Evolutionary conservation across 192 early-diverging fungal species (phyloP), one percentile per base, ranked within the genome.

Genomic region (Backusella luteola): DNA sequence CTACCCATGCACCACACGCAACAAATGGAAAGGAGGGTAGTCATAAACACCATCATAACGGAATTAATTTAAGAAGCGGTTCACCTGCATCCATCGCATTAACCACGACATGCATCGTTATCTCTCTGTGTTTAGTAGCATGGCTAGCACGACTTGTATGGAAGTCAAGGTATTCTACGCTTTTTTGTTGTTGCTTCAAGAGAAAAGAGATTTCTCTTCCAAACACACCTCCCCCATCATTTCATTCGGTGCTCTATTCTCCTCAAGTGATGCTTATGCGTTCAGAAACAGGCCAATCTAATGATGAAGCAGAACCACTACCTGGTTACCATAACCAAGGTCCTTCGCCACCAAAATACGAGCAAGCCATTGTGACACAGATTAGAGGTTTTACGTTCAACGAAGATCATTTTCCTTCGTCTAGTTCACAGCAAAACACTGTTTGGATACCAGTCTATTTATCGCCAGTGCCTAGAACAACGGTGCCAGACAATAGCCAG

Each of bases 291-390:
- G 14, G 8, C n/a, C 21, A 29, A 29, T 63, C 56, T 12, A 63
- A 11, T 21, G 53, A 56, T 56, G 23, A 56, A 23, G 5, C 8
- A 56, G 53, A 76, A 29, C 34, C 75, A 1, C 11, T 70, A 32
- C 75, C 75, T 6, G 69, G 67, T 4, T 76, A 76, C 56, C 35
- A 53, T 29, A 44, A 35, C n/a, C 75, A 68, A 11, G 67, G 69
- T 1, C 75, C 75, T 12, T 56, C 75, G 4, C 75, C 75, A 26
- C 75, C 75, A 17, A 76, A 76, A 76, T 76, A 76, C 12, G 75
- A 76, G 23, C 75, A 76, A 3, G 75, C 75, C 0, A 76, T 76
- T 53, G 75, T 76, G 1, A 67, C 75, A 11, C 75, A 76, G 21
- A 76, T 76, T 38, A 29, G 75, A 42, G 75, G 67, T 6, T 52